Base-by-base conservation (phyloP, 148 eudicot species). In the Camellia sinensis region DNA sequence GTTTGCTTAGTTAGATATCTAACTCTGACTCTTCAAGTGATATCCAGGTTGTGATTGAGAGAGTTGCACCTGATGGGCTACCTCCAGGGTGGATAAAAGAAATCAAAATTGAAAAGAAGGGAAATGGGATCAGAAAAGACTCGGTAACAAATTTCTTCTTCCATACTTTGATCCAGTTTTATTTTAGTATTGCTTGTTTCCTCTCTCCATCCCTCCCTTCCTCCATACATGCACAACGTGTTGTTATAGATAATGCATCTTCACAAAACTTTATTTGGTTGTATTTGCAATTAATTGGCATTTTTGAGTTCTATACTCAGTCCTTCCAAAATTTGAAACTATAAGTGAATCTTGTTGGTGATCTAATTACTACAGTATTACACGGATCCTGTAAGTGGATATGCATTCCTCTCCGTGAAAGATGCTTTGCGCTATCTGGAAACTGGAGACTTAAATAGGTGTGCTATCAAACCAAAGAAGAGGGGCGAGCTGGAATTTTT, bases 31-130 rank as follows among this genome's bases (percentile, higher is more conserved):
- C 29, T 78, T 56, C n/a, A n/a, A 57, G 61, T 74, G 77, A 9
- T 78, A 40, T 78, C 40, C 54, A 89, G 95, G 88, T 82, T 84
- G 82, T 82, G 19, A 68, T 84, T 79, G 87, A 79, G 86, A 90
- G 60, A 63, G 65, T 79, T 41, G 37, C 83, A 63, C 91, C 86
- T 43, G 84, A 92, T 67, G 91, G 83, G 72, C 83, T 92, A 79
- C 94, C 97, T 41, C 60, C 89, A 75, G 97, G 92, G n/a, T 91
- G 92, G 92, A 83, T 86, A 71, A 89, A 87, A 86, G 97, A 92
- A 76, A 79, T 81, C 82, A 89, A 81, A 81, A 86, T 79, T 56
- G 81, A 84, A 73, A 76, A 80, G 83, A 65, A 17, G 52, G 83
- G 80, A n/a, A 75, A 78, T 69, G 60, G 70, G 80, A 67, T 57